Evolutionary conservation across 75 land plant genomes (phyloP).

Genomic region (Cryptomeria japonica): DNA sequence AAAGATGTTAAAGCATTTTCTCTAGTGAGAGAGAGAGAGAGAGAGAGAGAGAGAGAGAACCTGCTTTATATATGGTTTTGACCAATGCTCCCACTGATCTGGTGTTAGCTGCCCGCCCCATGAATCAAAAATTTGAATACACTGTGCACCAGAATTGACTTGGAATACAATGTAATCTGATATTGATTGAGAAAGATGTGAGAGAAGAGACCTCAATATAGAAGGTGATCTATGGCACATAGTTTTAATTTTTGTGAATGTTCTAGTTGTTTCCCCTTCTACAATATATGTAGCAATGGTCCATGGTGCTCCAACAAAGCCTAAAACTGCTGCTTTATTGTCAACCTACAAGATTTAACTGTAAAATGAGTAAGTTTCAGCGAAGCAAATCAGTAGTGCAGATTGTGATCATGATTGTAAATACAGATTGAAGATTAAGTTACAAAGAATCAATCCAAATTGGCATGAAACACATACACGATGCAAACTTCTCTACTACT

Average conservation of each 20-base stretch:
- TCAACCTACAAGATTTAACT: slow-evolving; percentile 64
- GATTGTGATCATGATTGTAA: not conserved
- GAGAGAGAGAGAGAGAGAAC: slow-evolving; percentile 26
- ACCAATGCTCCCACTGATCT: slow-evolving; percentile 92
- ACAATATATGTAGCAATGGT: slow-evolving; percentile 98
- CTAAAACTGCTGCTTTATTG: slow-evolving; percentile 79
- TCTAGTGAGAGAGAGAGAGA: not conserved
- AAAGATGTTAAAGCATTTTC: no score
- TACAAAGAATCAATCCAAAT: not conserved
- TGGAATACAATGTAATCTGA: slow-evolving; percentile 84
- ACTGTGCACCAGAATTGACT: slow-evolving; percentile 91
- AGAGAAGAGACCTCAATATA: slow-evolving; percentile 68
- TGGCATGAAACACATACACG: not conserved
- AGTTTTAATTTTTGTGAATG: slow-evolving; percentile 85
- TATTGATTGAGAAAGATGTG: slow-evolving; percentile 78
- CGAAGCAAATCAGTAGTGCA: not conserved
- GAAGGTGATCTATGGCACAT: slow-evolving; percentile 89
- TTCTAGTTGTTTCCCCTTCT: slow-evolving; percentile 89
- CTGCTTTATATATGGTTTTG: slow-evolving; percentile 92
- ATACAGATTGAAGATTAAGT: not conserved
- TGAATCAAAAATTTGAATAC: slow-evolving; percentile 97
- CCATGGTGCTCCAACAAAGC: slow-evolving; percentile 99
- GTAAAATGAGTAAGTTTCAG: slow-evolving; percentile 13
- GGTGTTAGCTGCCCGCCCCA: slow-evolving; percentile 99
- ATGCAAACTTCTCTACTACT: not conserved